Conservation (phyloP, 139 green algal genomes). For the Spirogloea muscicola region DNA sequence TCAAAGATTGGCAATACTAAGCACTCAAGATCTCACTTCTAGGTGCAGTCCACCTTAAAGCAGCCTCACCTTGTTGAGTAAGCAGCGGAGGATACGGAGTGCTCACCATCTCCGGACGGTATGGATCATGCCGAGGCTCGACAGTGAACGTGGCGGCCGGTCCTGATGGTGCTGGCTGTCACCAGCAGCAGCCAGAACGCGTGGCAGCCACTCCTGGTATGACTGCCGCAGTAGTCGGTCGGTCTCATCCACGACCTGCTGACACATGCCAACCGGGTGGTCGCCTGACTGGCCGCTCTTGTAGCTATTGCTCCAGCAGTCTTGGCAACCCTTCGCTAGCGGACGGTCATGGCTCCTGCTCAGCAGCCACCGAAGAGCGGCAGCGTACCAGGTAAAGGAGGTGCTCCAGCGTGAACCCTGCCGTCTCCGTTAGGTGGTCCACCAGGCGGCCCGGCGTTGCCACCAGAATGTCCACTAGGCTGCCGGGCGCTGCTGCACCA, state of each 20-base stretch:
- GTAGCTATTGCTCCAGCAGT: no score
- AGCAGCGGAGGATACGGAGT: no score
- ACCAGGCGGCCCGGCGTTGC: conserved; percentile 84
- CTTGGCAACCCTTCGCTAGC: no score
- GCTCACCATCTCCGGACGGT: no score
- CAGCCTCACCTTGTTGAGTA: no score
- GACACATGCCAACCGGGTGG: no score
- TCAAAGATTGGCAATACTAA: no score
- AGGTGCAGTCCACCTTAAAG: no score
- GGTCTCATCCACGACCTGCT: conserved; percentile 80
- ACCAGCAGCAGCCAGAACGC: conserved; percentile 46
- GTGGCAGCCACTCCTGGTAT: conserved; percentile 89
- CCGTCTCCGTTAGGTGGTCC: conserved; percentile 86
- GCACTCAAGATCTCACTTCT: no score
- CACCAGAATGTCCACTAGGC: conserved; percentile 69
- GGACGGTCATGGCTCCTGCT: background rate
- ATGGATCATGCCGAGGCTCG: no score
- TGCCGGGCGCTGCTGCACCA: background rate
- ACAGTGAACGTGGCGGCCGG: background rate
- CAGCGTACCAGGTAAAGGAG: conserved; percentile 76
- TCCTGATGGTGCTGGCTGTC: background rate
- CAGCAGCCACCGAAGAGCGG: background rate
- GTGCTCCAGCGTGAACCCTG: conserved; percentile 57
- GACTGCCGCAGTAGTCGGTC: conserved; percentile 85
- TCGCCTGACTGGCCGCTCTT: no score